A percentile compares a stretch with the other conserved stretches of the same genome.
Conservation (phyloP, 1,284 basidiomycete genomes). For the Leccinum subfulvum region DNA sequence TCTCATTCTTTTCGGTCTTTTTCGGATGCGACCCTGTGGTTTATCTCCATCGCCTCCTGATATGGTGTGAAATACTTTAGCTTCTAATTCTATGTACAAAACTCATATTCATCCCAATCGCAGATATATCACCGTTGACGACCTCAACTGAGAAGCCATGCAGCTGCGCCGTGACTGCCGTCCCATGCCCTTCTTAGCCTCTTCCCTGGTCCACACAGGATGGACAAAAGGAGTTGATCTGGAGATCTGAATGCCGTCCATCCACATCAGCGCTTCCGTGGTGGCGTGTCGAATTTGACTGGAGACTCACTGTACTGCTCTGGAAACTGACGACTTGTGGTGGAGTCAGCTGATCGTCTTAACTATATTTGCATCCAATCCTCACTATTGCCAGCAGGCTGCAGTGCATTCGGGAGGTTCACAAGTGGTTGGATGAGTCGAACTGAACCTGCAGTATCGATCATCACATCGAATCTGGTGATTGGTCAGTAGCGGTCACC, state of each 20-base stretch:
- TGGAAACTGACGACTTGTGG: slow-evolving; percentile 64
- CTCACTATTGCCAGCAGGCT: slow-evolving; percentile 80
- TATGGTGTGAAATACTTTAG: slow-evolving; percentile 1
- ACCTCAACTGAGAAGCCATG: slow-evolving; percentile 22
- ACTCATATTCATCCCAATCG: slow-evolving; percentile 11
- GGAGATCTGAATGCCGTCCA: slow-evolving; percentile 36
- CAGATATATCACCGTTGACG: slow-evolving; percentile 19
- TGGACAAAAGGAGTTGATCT: slow-evolving; percentile 45
- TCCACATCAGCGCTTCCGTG: slow-evolving; percentile 13
- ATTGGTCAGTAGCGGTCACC: slow-evolving; percentile 18
- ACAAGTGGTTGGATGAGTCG: slow-evolving; percentile 58
- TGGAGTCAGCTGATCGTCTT: slow-evolving; percentile 23
- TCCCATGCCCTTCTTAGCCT: slow-evolving; percentile 4
- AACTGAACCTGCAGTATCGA: slow-evolving; percentile 68
- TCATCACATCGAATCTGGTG: slow-evolving; percentile 56
- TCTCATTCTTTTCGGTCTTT: slow-evolving; percentile 5
- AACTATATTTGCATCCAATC: slow-evolving; percentile 11
- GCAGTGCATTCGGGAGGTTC: slow-evolving; percentile 51
- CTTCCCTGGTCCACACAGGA: slow-evolving; percentile 31
- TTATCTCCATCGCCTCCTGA: slow-evolving; percentile 3
- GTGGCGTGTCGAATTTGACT: slow-evolving; percentile 4
- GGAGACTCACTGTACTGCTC: slow-evolving; percentile 52
- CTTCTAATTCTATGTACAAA: slow-evolving; percentile 8
- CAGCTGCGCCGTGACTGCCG: slow-evolving; percentile 7
- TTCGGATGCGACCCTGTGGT: not conserved